These are phyloP conservation scores for Leptographium lundbergii DNA, from an alignment of 2,329 filamentous ascomycete genomes.

Conservation along the genomic window DNA sequence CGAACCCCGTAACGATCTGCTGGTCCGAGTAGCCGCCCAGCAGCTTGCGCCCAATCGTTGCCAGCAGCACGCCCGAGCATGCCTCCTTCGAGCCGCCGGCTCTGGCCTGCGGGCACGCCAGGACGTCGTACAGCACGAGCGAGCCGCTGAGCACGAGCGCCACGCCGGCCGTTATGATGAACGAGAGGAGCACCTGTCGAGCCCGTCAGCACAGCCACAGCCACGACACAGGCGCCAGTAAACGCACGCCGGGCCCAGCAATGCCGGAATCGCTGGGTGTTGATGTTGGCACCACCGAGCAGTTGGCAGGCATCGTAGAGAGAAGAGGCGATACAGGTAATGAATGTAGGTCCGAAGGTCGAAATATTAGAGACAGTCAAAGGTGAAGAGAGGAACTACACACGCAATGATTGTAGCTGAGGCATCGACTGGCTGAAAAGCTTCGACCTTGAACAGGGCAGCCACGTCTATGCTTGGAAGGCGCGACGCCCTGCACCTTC, in stretches of 20 bases:
- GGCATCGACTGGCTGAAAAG: no score
- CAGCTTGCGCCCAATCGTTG: conserved; percentile 45
- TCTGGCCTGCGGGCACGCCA: conserved; percentile 13
- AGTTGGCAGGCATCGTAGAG: conserved; percentile 18
- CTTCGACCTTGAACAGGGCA: no score
- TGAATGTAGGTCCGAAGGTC: conserved; percentile 12
- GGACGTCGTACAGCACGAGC: conserved; percentile 43
- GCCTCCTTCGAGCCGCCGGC: no score
- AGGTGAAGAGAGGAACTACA: neutral
- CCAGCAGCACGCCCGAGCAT: conserved; percentile 14
- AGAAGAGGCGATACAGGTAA: neutral
- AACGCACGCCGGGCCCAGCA: conserved; percentile 40
- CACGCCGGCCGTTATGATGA: conserved; percentile 49
- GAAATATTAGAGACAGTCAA: neutral
- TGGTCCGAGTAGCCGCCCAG: conserved; percentile 55
- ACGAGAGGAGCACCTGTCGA: conserved; percentile 47
- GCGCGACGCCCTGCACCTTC: no score
- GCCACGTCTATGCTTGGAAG: no score
- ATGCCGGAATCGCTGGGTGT: conserved; percentile 42
- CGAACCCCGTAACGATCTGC: conserved; percentile 56
- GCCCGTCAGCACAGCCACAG: no score
- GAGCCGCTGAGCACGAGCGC: conserved; percentile 41
- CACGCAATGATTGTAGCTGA: neutral
- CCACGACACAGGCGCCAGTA: neutral
- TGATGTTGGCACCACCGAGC: conserved; percentile 28